phyloP scores from a whole-genome alignment of 805 yeast species.

The Tetrapisispora fleetii region DNA sequence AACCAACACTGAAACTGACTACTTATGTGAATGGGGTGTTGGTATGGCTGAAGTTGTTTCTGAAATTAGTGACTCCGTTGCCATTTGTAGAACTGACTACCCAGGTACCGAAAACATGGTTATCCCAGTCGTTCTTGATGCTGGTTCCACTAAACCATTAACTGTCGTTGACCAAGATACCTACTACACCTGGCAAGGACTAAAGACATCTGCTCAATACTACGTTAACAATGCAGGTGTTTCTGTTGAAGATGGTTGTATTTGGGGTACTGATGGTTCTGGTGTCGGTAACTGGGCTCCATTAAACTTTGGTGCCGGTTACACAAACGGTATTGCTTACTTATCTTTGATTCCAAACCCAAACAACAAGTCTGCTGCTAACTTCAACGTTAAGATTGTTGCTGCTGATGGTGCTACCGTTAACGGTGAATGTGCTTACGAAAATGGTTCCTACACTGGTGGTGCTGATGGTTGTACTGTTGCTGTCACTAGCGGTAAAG shows the following conservation, averaged over 20 bases:
- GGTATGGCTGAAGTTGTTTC: slow-evolving; percentile 61
- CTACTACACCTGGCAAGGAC: slow-evolving; percentile 79
- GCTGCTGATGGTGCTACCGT: slow-evolving; percentile 54
- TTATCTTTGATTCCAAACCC: slow-evolving; percentile 93
- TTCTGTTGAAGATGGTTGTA: slow-evolving; percentile 80
- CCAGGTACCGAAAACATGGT: slow-evolving; percentile 99
- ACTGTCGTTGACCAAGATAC: slow-evolving; percentile 70
- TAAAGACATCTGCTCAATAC: slow-evolving; percentile 87
- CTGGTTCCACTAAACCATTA: slow-evolving; percentile 57
- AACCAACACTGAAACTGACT: slow-evolving; percentile 55
- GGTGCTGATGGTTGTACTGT: slow-evolving; percentile 90
- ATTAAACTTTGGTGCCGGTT: slow-evolving; percentile 88
- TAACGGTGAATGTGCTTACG: slow-evolving; percentile 73
- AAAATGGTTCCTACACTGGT: slow-evolving; percentile 48
- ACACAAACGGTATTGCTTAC: slow-evolving; percentile 61
- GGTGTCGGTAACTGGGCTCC: slow-evolving; percentile 99
- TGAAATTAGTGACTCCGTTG: slow-evolving; percentile 57
- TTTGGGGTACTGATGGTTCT: slow-evolving; percentile 79
- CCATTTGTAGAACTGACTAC: slow-evolving; percentile 96
- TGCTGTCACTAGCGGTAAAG: slow-evolving; percentile 74
- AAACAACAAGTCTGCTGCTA: slow-evolving; percentile 61
- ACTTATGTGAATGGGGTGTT: slow-evolving; percentile 87
- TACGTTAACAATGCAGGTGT: slow-evolving; percentile 97
- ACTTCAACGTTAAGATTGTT: slow-evolving; percentile 71
- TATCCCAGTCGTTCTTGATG: slow-evolving; percentile 74